Base-by-base conservation (phyloP, 2,329 filamentous ascomycete genomes). In the Aspergillus sp. region DNA sequence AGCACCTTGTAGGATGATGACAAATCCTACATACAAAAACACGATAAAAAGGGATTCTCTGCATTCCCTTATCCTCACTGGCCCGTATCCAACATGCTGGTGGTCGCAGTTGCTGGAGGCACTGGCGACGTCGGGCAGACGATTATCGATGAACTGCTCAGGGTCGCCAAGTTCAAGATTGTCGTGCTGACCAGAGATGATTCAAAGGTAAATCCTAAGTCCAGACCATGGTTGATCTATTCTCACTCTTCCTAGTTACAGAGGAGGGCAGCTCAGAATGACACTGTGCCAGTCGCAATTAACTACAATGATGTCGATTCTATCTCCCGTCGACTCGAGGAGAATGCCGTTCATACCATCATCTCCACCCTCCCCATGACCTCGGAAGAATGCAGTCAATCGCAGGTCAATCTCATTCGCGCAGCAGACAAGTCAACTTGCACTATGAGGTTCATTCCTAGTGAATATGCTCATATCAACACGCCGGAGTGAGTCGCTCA, bases 391-490 rank as follows among this genome's bases (percentile, higher is more conserved):
- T 58, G 57, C 15, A 56, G 58, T 45, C 59, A 60, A 12, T 60
- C 62, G 1, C 68, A 77, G 51, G 22, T 72, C n/a, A 69, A 71
- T 30, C 62, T 78, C 9, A 72, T 77, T 39, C 56, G 62, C 6
- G 75, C 74, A 0, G 71, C 74, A 1, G 71, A 69, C 19, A 52
- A 54, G 15, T 70, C 73, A 0, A 50, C 42, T 3, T 46, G 53
- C 0, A 74, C 73, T 0, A 64, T 63, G 46, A 57, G 73, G 17
- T 70, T 74, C 35, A 66, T 77, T 22, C 63, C 73, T 0, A 76
- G 69, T 49, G 62, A 68, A 48, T 77, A 65, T 59, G 72, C 64
- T 3, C 60, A 67, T 13, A 60, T 66, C 1, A 59, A 66, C 45
- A 62, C 58, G 0, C 44, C 62, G 9, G 53, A 62, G 68, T 70